Percentiles rank a stretch among this genome's conserved stretches.
Evolutionary conservation across 2,329 filamentous ascomycete species (phyloP).

Genomic region (Sclerotinia minor): DNA sequence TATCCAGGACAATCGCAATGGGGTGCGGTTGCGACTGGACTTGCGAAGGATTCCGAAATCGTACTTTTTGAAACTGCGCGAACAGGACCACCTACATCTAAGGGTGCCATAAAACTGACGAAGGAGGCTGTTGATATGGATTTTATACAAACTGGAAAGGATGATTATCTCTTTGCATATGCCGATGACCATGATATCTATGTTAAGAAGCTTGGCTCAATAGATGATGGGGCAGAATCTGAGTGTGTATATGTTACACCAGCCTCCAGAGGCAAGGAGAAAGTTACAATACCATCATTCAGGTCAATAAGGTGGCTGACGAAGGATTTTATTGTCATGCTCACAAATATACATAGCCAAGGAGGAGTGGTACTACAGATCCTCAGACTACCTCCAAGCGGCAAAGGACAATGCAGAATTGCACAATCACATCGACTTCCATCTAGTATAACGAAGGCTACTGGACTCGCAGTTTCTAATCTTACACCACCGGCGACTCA

Average conservation of each 20-base stretch:
- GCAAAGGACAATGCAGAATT: slow-evolving; percentile 48
- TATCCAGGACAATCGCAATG: slow-evolving; percentile 59
- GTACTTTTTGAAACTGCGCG: slow-evolving; percentile 70
- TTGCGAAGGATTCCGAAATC: slow-evolving; percentile 74
- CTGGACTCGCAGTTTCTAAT: slow-evolving; percentile 74
- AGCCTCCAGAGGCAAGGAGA: slow-evolving; percentile 46
- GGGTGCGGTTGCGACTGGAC: slow-evolving; percentile 75
- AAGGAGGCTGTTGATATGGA: slow-evolving; percentile 70
- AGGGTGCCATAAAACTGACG: slow-evolving; percentile 52
- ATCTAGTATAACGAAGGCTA: slow-evolving; percentile 68
- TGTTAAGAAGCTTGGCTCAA: slow-evolving; percentile 45
- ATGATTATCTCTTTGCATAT: slow-evolving; percentile 72
- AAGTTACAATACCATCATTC: slow-evolving; percentile 51
- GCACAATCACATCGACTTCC: slow-evolving; percentile 60
- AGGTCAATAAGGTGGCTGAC: slow-evolving; percentile 61
- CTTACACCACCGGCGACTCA: slow-evolving; percentile 58
- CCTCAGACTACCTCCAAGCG: slow-evolving; percentile 45
- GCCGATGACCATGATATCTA: slow-evolving; percentile 76
- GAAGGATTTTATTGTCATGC: slow-evolving; percentile 57
- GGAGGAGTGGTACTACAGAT: slow-evolving; percentile 59
- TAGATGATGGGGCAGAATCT: slow-evolving; percentile 49
- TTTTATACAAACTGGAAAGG: slow-evolving; percentile 60
- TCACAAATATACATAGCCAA: slow-evolving; percentile 59
- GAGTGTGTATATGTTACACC: slow-evolving; percentile 58
- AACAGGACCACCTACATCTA: slow-evolving; percentile 52